Evolutionary conservation across 345 rosid species (phyloP).

Genomic region (Psidium friedrichsthalianum): DNA sequence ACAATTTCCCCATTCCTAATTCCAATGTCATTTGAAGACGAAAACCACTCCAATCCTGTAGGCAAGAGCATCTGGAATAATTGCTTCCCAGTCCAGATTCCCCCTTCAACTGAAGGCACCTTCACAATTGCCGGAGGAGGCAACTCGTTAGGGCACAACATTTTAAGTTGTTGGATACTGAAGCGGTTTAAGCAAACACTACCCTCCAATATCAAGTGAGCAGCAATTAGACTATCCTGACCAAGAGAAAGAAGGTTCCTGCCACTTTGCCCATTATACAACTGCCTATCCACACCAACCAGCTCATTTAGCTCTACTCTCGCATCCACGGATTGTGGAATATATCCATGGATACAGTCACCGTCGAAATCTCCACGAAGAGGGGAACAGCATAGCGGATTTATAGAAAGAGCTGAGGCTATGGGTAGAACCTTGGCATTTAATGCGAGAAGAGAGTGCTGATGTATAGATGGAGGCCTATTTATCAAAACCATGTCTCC

Average conservation of each 20-base stretch:
- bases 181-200: conserved; percentile 26
- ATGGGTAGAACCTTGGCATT: conserved; percentile 63
- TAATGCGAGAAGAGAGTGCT: conserved; percentile 76
- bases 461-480: conserved; percentile 94
- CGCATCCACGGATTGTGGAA: conserved; percentile 73
- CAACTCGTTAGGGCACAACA: conserved; percentile 44
- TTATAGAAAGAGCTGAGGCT: conserved; percentile 62
- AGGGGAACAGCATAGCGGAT: conserved; percentile 82
- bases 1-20: conserved; percentile 56
- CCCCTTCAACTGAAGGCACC: conserved; percentile 22
- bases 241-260: conserved; percentile 57
- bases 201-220: conserved; percentile 56
- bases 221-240: conserved; percentile 80
- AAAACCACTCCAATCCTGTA: conserved; percentile 40
- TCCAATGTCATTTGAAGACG: conserved; percentile 25
- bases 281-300: conserved; percentile 69
- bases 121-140: conserved; percentile 34
- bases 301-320: conserved; percentile 78
- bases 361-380: conserved; percentile 96
- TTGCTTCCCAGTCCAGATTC: conserved; percentile 83
- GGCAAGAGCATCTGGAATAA: conserved; percentile 77
- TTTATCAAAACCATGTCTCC: conserved; percentile 77
- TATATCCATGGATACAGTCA: conserved; percentile 89
- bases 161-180: conserved; percentile 74
- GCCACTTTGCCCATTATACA: conserved; percentile 67